These are phyloP conservation scores for Yamadazyma takamatsuzukensis DNA, from an alignment of 805 yeast species.

Conservation along the genomic window DNA sequence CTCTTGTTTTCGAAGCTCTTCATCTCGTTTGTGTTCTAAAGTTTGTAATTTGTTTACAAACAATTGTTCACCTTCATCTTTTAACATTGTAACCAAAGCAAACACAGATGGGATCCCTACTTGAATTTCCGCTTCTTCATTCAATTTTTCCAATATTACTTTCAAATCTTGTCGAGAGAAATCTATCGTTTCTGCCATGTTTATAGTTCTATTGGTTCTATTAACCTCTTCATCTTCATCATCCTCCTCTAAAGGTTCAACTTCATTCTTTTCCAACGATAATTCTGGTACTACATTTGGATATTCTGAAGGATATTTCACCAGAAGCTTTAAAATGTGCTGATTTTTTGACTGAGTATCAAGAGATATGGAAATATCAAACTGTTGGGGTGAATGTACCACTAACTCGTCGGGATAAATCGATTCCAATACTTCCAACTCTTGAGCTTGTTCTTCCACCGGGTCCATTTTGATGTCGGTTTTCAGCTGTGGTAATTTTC, in stretches of 20 bases:
- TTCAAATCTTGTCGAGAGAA: conserved; percentile 49
- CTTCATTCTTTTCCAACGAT: conserved; percentile 35
- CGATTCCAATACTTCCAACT: conserved; percentile 81
- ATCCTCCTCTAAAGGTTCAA: conserved; percentile 23
- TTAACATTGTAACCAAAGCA: conserved; percentile 69
- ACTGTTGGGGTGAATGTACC: conserved; percentile 30
- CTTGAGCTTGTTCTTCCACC: conserved; percentile 81
- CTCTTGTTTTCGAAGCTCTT: conserved; percentile 60
- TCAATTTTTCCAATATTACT: conserved; percentile 36
- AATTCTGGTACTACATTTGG: conserved; percentile 78
- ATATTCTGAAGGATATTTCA: conserved; percentile 71
- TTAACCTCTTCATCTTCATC: conserved; percentile 38
- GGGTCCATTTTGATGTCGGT: conserved; percentile 72
- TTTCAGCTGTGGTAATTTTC: too few relatives aligned
- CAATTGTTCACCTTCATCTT: conserved; percentile 73
- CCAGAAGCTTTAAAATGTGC: conserved; percentile 56
- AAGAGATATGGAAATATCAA: conserved; percentile 54
- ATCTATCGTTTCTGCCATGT: conserved; percentile 55
- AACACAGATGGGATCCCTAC: conserved; percentile 92
- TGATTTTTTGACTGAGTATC: conserved; percentile 64
- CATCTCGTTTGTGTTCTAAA: conserved; percentile 43
- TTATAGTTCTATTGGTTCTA: conserved; percentile 42
- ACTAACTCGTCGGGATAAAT: conserved; percentile 89
- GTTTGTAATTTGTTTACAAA: conserved; percentile 45
- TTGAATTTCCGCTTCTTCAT: conserved; percentile 67